Evolutionary conservation across 106 monocot genomes (phyloP), one percentile per base, ranked within the genome.

Genomic region (Gastrodia elata): DNA sequence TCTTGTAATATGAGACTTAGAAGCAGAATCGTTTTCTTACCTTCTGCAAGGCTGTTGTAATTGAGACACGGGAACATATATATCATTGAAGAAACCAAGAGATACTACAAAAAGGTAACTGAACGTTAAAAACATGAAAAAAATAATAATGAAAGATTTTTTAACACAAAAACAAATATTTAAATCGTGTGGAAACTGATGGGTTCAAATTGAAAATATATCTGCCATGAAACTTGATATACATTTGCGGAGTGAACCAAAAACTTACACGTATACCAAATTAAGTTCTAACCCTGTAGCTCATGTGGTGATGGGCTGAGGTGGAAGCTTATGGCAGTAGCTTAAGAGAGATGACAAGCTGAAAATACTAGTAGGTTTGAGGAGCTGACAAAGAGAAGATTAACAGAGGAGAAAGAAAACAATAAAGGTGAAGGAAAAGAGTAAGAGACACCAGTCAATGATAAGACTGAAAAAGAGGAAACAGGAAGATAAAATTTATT

Each of bases 31-130:
- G 77, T 83, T n/a, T n/a, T n/a, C n/a, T n/a, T 78, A 96, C 96
- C 80, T 74, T 61, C 65, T 82, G 65, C 80, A 79, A 68, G 85
- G 85, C 32, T 85, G 76, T 52, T 41, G 76, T 46, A 90, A 46
- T 49, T 86, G 77, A 78, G 81, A 70, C 27, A 32, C 55, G 71
- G 97, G 93, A 72, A 93, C 68, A 72, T 87, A 72, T 79, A 93
- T 88, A 75, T 97, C 97, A 87, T 67, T 88, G 76, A 93, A 97
- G 68, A 97, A 97, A 33, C 93, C 97, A 79, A 97, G 82, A 55
- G 97, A 88, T 76, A 93, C 97, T 97, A 93, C 84, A 85, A 71
- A 9, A 61, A 32, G 61, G 10, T 61, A 4, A 30, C 32, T 61
- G 61, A 13, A 30, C 14, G 61, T 14, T 24, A 10, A 32, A 30